Evolutionary conservation across 768 basidiomycete genomes (phyloP).

Genomic region (Rhizopogon roseolus): DNA sequence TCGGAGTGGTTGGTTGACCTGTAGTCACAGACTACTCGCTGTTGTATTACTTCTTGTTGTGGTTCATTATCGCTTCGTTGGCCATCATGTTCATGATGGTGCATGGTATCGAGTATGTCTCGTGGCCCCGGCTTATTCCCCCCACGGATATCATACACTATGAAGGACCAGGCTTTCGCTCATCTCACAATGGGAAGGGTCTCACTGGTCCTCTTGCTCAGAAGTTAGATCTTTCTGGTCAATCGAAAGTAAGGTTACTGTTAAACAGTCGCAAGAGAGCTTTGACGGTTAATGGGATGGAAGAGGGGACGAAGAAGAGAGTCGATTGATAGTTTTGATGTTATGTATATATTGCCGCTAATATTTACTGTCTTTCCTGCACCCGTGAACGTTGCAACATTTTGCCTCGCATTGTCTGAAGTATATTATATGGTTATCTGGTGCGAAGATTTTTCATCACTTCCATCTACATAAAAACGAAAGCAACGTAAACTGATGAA

Average conservation of each 20-base stretch:
- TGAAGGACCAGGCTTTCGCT: conserved; percentile 82
- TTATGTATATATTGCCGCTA: too few species aligned
- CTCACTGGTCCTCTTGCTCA: conserved; percentile 35
- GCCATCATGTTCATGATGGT: conserved; percentile 69
- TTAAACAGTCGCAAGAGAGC: conserved; percentile 32
- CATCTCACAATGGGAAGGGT: conserved; percentile 73
- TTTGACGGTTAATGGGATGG: conserved; percentile 34
- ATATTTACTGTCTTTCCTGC: too few species aligned
- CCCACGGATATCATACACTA: conserved; percentile 80
- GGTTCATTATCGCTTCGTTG: conserved; percentile 60
- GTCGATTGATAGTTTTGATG: conserved; percentile 50
- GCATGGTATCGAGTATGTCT: conserved; percentile 93
- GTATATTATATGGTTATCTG: too few species aligned
- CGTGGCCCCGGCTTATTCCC: conserved; percentile 87
- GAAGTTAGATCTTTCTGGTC: conserved; percentile 29
- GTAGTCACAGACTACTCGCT: conserved; percentile 69
- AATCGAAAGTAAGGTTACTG: conserved; percentile 26
- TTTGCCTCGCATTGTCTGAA: too few species aligned
- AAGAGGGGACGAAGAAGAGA: conserved; percentile 78
- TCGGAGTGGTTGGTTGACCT: conserved; percentile 1
- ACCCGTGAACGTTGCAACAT: too few species aligned
- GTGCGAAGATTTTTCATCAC: too few species aligned
- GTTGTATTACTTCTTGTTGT: conserved; percentile 78
- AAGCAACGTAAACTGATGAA: too few species aligned
- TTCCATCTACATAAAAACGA: too few species aligned